Evolutionary conservation across 78 protist species (phyloP).

Genomic region (Bodo saltans): DNA sequence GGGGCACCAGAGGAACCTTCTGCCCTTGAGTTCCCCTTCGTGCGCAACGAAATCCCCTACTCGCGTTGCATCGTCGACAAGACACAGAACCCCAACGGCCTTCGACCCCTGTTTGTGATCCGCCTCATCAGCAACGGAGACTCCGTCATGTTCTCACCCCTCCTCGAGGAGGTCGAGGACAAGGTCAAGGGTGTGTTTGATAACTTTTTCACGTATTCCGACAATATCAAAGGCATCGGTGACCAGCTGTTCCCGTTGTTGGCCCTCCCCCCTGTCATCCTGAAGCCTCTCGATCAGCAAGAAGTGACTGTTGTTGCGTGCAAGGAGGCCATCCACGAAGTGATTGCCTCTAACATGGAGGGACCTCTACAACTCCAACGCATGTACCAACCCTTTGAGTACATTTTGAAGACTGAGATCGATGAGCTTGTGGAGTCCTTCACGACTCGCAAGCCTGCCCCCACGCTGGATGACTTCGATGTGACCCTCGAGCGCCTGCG

Average conservation of each 20-base stretch:
- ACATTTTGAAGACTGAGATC: slow-evolving; percentile 19
- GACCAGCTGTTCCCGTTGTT: slow-evolving; percentile 35
- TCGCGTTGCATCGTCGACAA: background rate
- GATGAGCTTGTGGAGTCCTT: slow-evolving; percentile 7
- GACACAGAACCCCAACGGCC: background rate
- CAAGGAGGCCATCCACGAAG: background rate
- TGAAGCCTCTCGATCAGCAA: background rate
- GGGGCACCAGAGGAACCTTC: background rate
- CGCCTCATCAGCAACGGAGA: slow-evolving; percentile 9
- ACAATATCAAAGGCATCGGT: slow-evolving; percentile 17
- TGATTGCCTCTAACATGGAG: slow-evolving; percentile 9
- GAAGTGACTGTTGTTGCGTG: background rate
- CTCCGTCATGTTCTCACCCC: slow-evolving; percentile 10
- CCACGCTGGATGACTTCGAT: slow-evolving; percentile 22
- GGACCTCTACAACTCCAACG: slow-evolving; percentile 11
- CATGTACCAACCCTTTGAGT: slow-evolving; percentile 24
- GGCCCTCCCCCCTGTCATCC: background rate
- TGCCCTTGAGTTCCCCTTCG: background rate
- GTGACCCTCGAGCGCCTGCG: slow-evolving; percentile 1
- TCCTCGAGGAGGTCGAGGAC: slow-evolving; percentile 27
- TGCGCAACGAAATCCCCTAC: background rate
- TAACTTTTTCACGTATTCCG: slow-evolving; percentile 9
- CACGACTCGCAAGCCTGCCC: background rate
- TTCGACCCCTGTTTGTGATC: slow-evolving; percentile 16
- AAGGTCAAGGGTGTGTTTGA: slow-evolving; percentile 28